Percentiles rank a stretch among this genome's conserved stretches.
Conservation (phyloP, 2,329 filamentous ascomycete species). For the Macrophomina pseudophaseolina region DNA sequence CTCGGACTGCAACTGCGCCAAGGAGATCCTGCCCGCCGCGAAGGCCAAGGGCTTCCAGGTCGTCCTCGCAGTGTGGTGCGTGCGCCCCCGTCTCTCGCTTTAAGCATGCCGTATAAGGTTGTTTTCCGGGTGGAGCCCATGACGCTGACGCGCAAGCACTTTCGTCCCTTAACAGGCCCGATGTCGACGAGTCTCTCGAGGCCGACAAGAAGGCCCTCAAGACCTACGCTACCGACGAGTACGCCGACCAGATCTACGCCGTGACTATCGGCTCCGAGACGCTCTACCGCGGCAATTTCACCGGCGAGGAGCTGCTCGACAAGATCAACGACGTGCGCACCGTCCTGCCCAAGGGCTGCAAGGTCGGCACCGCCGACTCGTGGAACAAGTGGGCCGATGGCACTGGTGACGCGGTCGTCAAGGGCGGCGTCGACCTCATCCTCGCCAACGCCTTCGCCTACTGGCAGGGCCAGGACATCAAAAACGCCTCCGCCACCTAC, state of each 20-base stretch:
- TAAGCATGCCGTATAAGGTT: slow-evolving; percentile 17
- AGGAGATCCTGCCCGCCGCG: slow-evolving; percentile 68
- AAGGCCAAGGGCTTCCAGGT: slow-evolving; percentile 69
- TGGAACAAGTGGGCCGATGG: slow-evolving; percentile 76
- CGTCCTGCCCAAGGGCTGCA: slow-evolving; percentile 54
- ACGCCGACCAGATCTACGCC: slow-evolving; percentile 66
- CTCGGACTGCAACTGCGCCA: slow-evolving; percentile 68
- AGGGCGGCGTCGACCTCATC: slow-evolving; percentile 64
- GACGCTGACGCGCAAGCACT: slow-evolving; percentile 11
- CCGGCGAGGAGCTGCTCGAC: slow-evolving; percentile 61
- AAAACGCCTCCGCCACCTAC: slow-evolving; percentile 66
- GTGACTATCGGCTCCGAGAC: slow-evolving; percentile 75
- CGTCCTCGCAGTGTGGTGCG: slow-evolving; percentile 72
- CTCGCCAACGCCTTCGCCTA: slow-evolving; percentile 74
- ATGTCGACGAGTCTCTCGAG: slow-evolving; percentile 65
- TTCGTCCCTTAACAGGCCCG: slow-evolving; percentile 54
- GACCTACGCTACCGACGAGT: slow-evolving; percentile 51
- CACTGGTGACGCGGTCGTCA: slow-evolving; percentile 68
- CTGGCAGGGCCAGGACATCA: slow-evolving; percentile 68
- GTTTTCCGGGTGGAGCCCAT: neutral
- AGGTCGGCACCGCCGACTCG: slow-evolving; percentile 71
- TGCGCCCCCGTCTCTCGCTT: slow-evolving; percentile 16
- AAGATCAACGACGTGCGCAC: slow-evolving; percentile 68
- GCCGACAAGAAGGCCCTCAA: slow-evolving; percentile 65
- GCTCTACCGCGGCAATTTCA: slow-evolving; percentile 72